Conservation (phyloP, 2,329 filamentous ascomycete species). For the Ophiognomonia clavigignenti-juglandacearum region DNA sequence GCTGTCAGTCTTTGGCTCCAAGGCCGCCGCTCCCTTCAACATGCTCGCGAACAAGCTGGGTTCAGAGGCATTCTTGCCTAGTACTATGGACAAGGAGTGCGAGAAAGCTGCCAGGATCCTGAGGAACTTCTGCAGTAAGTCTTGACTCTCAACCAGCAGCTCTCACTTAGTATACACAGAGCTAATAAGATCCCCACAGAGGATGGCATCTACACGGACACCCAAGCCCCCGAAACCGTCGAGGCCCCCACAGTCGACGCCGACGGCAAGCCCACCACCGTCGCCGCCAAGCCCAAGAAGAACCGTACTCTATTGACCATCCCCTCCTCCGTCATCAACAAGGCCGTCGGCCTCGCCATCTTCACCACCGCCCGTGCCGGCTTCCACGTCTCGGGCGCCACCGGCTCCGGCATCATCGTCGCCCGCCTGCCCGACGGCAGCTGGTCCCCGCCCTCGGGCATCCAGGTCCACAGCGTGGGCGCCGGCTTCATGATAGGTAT, state of each 20-base stretch:
- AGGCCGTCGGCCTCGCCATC: conserved; percentile 65
- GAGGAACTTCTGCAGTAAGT: conserved; percentile 76
- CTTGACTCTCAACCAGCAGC: background rate
- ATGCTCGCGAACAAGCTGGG: conserved; percentile 76
- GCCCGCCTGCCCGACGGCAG: conserved; percentile 57
- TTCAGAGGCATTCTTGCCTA: conserved; percentile 81
- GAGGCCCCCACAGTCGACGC: conserved; percentile 19
- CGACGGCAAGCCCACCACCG: conserved; percentile 21
- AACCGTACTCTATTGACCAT: conserved; percentile 47
- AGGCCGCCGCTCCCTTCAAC: conserved; percentile 70
- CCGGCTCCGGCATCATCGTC: conserved; percentile 61
- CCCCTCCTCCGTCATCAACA: conserved; percentile 55
- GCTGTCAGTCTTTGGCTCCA: conserved; percentile 31
- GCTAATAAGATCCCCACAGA: conserved; percentile 30
- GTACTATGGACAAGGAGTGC: conserved; percentile 79
- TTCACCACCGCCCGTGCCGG: conserved; percentile 68
- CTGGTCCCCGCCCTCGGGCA: conserved; percentile 80
- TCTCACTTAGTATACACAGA: background rate
- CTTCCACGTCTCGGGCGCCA: conserved; percentile 60
- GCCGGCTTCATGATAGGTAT: conserved; percentile 77
- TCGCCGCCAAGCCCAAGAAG: conserved; percentile 33
- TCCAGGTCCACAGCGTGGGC: conserved; percentile 74
- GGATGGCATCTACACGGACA: conserved; percentile 46
- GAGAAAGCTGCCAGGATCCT: conserved; percentile 87
- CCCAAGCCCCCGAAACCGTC: conserved; percentile 19